Evolutionary conservation across 177 flowering plant species (phyloP), one percentile per base, ranked within the genome.

Genomic region (Telopea speciosissima): DNA sequence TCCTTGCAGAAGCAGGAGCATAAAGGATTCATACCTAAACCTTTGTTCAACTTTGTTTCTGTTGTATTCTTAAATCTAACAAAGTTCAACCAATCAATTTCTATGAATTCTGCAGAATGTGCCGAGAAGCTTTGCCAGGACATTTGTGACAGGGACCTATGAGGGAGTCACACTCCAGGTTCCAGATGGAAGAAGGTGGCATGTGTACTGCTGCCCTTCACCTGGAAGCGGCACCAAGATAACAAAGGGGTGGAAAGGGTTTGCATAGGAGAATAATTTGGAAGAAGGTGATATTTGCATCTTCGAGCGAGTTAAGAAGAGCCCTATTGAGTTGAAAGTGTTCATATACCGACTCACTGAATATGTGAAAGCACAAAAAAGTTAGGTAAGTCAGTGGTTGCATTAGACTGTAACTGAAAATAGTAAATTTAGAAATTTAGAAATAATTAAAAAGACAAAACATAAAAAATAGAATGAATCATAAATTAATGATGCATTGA

Each of bases 251-350:
- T 83, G 83, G 80, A 24, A 4, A 33, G 40, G 9, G n/a, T 83
- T 82, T 67, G 69, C 23, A 16, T 12, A 13, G 13, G 78, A 71
- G 22, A 82, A 75, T 36, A n/a, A 60, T 63, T n/a, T 82, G 33
- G 45, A 72, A 69, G 72, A 58, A 17, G 84, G 82, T 1, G 84
- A 79, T 45, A 60, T 60, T 3, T 81, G 83, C 67, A 66, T 74
- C 7, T 81, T 76, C 62, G 81, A 78, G 40, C 68, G 77, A 3
- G 21, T 71, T 52, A 63, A 49, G 26, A 28, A 28, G 31, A 28
- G 31, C n/a, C 33, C 58, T 8, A 36, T 24, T 3, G 62, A 52
- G 49, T 22, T 66, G 52, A 64, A 73, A 28, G 70, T 66, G 0
- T 23, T 17, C 64, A 66, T 75, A 12, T 75, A 66, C 33, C 68